Base-by-base conservation (phyloP, 2,329 filamentous ascomycete species). In the Penicillium sp. region DNA sequence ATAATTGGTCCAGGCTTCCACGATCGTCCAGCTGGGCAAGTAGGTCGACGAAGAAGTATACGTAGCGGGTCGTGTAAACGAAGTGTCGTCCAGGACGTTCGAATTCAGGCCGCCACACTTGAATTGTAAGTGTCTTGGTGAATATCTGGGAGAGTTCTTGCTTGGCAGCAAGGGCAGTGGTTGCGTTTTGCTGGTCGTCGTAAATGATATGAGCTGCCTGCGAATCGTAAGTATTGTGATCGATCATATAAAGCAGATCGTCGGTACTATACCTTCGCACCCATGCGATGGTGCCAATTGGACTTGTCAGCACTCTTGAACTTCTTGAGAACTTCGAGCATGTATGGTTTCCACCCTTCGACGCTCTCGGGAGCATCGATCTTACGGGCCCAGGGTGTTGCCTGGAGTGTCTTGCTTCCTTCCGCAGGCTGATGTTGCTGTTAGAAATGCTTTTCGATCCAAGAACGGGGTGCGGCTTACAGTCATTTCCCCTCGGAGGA, bases 241-340 rank as follows among this genome's bases (percentile, higher is more conserved):
- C 14, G 38, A 19, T 13, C 10, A 9, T 19, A 8, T 28, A 11
- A 25, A 18, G 4, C 14, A 34, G 16, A 28, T 28, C 11, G 30
- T 13, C n/a, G 30, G 14, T n/a, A 29, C 35, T 22, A 50, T 61
- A 88, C 84, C 19, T 90, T 83, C 63, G 86, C 84, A 45, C 89
- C 88, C 72, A 96, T 90, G 16, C 91, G 86, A 67, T 96, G 91
- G 64, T 96, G 91, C 91, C 91, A 96, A 61, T 93, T 92, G 0
- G 88, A 87, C 74, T 95, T 95, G 70, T 96, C 91, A 53, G 89
- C 89, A 30, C 72, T 72, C 46, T 80, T 78, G 45, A 86, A 68
- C 28, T 75, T 75, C 59, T 79, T 80, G 41, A 85, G 67, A 0
- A 84, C 67, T 7, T 70, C 82, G 12, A 85, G 68, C 36, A 86